Base-by-base conservation (phyloP, 352 stramenopile species). In the Globisporangium lucens region DNA sequence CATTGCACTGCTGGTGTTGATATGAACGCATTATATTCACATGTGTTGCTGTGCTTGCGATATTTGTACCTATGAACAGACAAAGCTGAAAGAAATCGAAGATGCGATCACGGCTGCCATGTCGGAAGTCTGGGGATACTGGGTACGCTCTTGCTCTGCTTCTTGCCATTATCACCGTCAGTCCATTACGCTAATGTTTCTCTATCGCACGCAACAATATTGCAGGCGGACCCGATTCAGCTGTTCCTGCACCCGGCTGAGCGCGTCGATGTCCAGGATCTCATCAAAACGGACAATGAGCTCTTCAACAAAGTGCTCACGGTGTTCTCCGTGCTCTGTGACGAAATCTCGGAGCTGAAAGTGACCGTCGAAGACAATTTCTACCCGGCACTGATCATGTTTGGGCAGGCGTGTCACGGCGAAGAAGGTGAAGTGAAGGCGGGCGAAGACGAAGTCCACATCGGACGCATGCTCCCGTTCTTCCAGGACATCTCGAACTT, bases 401-500 rank as follows among this genome's bases (percentile, higher is more conserved):
- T 97, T 68, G 91, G 91, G 1, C 84, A 95, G 61, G 76, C 82
- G 13, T 69, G 79, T 38, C 82, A 90, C 58, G 85, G 81, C 35
- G 85, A 95, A 33, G 86, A 94, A 71, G 77, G 56, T 2, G 74
- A 89, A 13, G 75, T 89, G 38, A 91, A 93, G 61, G 76, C 70
- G 33, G 90, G 89, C 5, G 85, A 95, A 20, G 83, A 91, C 43
- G 89, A 97, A 77, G 75, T 90, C 3, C 82, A 88, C 67, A 90
- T 97, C 36, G 91, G 91, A 27, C 86, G 85, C 24, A 93, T 96
- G 84, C 74, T 97, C 17, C 82, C 89, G 7, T 95, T 96, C 60
- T 96, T 96, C 61, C 89, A 96, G 70, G 89, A 97, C 33, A 84
- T 97, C 41, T 92, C 83, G 12, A 97, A 97, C 73, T 97, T 97